Conservation (phyloP, 768 basidiomycete genomes). For the Xerocomellus dryophilus region DNA sequence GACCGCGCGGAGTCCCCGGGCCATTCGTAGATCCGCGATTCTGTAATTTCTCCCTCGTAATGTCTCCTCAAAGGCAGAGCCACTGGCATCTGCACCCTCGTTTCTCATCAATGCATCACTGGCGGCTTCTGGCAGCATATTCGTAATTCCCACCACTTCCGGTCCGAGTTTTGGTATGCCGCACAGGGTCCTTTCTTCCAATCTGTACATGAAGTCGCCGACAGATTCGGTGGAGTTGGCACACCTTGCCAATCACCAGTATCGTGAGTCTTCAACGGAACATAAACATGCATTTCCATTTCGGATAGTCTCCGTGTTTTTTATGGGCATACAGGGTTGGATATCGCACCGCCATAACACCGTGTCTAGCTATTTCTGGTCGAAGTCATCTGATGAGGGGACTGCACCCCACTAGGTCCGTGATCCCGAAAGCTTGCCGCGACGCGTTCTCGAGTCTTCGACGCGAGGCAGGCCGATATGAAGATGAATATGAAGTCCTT, state of each 20-base stretch:
- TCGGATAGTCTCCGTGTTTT: background rate
- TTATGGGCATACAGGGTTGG: no score
- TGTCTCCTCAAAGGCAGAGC: background rate
- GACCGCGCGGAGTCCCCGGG: background rate
- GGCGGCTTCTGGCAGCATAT: background rate
- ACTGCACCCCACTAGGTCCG: background rate
- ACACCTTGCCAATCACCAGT: slow-evolving; percentile 1
- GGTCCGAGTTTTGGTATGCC: background rate
- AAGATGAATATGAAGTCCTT: background rate
- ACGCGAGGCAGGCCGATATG: background rate
- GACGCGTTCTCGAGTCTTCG: background rate
- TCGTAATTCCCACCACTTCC: background rate
- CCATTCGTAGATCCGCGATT: background rate
- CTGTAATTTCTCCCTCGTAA: background rate
- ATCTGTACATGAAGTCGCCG: slow-evolving; percentile 1
- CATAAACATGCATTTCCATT: background rate
- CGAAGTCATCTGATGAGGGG: background rate
- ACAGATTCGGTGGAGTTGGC: slow-evolving; percentile 3
- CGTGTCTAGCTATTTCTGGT: background rate
- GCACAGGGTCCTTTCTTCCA: background rate
- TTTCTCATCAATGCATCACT: background rate
- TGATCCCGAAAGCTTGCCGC: background rate
- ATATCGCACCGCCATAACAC: background rate
- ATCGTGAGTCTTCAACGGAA: background rate
- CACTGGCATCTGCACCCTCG: background rate